Percentiles rank a stretch among this genome's conserved stretches.
These are phyloP conservation scores for Thermothielavioides terrestris DNA, from an alignment of 495 filamentous ascomycete species.

Conservation along the genomic window DNA sequence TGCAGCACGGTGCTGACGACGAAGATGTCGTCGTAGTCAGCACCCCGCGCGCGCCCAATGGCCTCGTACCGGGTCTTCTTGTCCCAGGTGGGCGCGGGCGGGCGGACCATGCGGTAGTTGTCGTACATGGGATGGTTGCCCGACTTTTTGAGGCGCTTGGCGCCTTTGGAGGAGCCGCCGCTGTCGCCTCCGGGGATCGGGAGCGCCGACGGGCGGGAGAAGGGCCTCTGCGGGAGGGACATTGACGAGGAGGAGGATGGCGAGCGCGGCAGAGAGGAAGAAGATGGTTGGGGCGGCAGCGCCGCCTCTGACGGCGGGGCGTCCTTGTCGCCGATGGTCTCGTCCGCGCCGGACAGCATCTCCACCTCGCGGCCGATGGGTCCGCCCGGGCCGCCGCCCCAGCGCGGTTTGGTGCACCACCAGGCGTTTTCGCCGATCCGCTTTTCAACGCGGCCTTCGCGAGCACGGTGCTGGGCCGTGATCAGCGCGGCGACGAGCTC, in stretches of 20 bases:
- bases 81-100: conserved; percentile 65
- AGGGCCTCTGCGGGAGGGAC: conserved; percentile 7
- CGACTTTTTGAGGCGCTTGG: conserved; percentile 38
- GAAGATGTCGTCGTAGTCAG: conserved; percentile 58
- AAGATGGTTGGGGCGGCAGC: not conserved
- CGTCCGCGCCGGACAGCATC: conserved; percentile 27
- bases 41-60: conserved; percentile 52
- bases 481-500: conserved; percentile 68
- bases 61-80: conserved; percentile 61
- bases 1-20: conserved; percentile 76
- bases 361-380: conserved; percentile 50
- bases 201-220: not conserved
- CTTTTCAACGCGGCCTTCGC: conserved; percentile 58
- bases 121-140: conserved; percentile 46
- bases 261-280: not conserved
- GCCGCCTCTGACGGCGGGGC: conserved; percentile 10
- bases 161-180: conserved; percentile 31
- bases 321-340: conserved; percentile 38
- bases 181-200: not conserved
- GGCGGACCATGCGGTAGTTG: conserved; percentile 50
- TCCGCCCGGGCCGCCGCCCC: conserved; percentile 65
- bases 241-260: not conserved
- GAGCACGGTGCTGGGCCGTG: conserved; percentile 72
- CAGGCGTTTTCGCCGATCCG: conserved; percentile 66
- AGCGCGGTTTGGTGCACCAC: conserved; percentile 68